Percentiles rank a stretch among this genome's conserved stretches.
Evolutionary conservation across 2,329 filamentous ascomycete species (phyloP).

Genomic region (Chaetomium sp.): DNA sequence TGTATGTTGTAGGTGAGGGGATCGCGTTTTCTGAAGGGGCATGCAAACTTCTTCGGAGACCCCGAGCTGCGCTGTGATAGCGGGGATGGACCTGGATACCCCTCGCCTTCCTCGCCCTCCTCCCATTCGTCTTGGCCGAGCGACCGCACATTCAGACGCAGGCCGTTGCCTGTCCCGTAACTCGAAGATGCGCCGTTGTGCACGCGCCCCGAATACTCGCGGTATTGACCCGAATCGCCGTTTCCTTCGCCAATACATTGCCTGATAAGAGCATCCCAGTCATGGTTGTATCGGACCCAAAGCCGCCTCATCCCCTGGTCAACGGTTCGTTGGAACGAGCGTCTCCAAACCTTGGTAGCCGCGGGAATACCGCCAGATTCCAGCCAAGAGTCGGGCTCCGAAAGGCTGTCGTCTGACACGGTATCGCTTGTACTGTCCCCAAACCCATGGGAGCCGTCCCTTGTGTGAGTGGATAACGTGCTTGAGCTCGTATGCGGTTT

Average conservation of each 20-base stretch:
- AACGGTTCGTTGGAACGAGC: constrained; percentile 21
- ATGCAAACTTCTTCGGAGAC: constrained; percentile 30
- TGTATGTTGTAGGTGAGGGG: constrained; percentile 32
- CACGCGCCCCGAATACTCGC: constrained; percentile 19
- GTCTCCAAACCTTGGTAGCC: constrained; percentile 21
- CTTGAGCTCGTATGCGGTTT: constrained; percentile 31
- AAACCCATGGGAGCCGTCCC: constrained; percentile 15
- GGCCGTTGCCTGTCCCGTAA: constrained; percentile 7
- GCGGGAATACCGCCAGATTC: constrained; percentile 16
- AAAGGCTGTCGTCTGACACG: constrained; percentile 32
- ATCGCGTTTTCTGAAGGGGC: constrained; percentile 34
- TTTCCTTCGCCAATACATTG: constrained; percentile 25
- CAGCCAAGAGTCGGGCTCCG: constrained; percentile 31
- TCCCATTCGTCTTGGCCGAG: constrained; percentile 27
- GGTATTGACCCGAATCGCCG: constrained; percentile 11
- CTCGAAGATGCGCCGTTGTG: constrained; percentile 24
- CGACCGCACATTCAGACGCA: constrained; percentile 18
- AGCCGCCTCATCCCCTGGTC: constrained; percentile 27
- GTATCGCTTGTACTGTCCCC: constrained; percentile 31
- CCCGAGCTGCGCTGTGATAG: constrained; percentile 23
- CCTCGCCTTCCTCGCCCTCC: constrained; percentile 31
- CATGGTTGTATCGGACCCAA: constrained; percentile 32
- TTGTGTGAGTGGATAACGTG: constrained; percentile 24
- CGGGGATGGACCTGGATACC: constrained; percentile 23
- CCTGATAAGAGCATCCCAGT: constrained; percentile 30